Evolutionary conservation across 2,329 filamentous ascomycete genomes (phyloP).

Genomic region (Alternaria sp.): DNA sequence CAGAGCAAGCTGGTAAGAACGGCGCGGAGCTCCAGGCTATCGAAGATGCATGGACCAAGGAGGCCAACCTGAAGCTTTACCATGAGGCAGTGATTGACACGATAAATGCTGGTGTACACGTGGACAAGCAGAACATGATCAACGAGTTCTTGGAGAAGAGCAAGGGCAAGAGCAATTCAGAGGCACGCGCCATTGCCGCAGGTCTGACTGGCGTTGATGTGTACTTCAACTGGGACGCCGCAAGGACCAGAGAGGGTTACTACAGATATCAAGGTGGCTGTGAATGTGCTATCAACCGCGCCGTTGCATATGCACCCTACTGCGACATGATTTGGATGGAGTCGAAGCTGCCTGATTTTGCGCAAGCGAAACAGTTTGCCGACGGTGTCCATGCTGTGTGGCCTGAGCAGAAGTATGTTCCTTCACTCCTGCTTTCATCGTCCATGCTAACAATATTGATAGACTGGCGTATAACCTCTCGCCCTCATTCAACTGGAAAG

Average conservation of each 20-base stretch:
- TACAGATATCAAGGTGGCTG: conserved; percentile 93
- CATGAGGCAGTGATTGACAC: conserved; percentile 86
- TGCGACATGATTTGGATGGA: conserved; percentile 99
- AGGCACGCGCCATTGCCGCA: conserved; percentile 82
- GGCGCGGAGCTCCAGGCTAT: conserved; percentile 86
- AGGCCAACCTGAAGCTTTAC: conserved; percentile 87
- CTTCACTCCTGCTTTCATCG: background rate
- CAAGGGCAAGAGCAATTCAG: conserved; percentile 85
- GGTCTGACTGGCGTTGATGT: conserved; percentile 80
- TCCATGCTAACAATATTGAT: conserved; percentile 14
- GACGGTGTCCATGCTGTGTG: conserved; percentile 91
- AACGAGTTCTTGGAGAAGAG: conserved; percentile 71
- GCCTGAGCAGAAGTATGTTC: conserved; percentile 87
- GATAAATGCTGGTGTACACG: conserved; percentile 73
- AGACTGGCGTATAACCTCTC: conserved; percentile 98
- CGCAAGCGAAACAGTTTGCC: conserved; percentile 92
- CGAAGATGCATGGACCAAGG: conserved; percentile 84
- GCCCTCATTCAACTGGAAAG: conserved; percentile 99
- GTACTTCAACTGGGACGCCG: conserved; percentile 94
- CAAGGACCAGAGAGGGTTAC: conserved; percentile 92
- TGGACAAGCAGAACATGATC: conserved; percentile 74
- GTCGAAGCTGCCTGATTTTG: conserved; percentile 91
- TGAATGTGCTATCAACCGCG: conserved; percentile 89
- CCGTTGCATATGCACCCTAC: conserved; percentile 90
- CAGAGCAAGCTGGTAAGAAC: conserved; percentile 81